Evolutionary conservation across 1,139 yeast species (phyloP).

Genomic region (Suhomyces bokatorum): DNA sequence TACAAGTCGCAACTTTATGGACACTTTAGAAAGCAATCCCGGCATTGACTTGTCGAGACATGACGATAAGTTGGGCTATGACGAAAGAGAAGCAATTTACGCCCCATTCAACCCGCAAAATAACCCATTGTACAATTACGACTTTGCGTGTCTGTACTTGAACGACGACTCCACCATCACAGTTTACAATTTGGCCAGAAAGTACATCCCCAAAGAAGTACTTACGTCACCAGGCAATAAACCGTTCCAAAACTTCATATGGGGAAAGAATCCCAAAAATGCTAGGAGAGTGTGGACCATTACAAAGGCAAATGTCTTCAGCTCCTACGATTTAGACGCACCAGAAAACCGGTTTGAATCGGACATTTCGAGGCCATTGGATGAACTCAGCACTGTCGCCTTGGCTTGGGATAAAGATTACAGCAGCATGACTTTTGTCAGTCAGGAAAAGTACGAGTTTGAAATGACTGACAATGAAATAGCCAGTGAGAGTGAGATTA

Average conservation of each 20-base stretch:
- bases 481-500: slow-evolving; percentile 11
- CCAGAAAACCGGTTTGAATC: slow-evolving; percentile 18
- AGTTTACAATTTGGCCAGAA: slow-evolving; percentile 72
- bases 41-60: slow-evolving; percentile 7
- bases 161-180: slow-evolving; percentile 76
- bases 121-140: slow-evolving; percentile 45
- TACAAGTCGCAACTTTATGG: slow-evolving; percentile 22
- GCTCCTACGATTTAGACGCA: slow-evolving; percentile 54
- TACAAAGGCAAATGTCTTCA: slow-evolving; percentile 49
- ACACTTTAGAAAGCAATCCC: slow-evolving; percentile 3
- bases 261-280: slow-evolving; percentile 34
- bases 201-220: slow-evolving; percentile 71
- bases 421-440: slow-evolving; percentile 53
- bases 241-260: slow-evolving; percentile 45
- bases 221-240: slow-evolving; percentile 55
- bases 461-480: slow-evolving; percentile 20
- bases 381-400: slow-evolving; percentile 53
- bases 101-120: slow-evolving; percentile 6
- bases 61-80: slow-evolving; percentile 20
- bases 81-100: slow-evolving; percentile 32
- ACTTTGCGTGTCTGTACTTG: slow-evolving; percentile 75
- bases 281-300: slow-evolving; percentile 42
- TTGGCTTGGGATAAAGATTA: slow-evolving; percentile 54
- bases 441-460: slow-evolving; percentile 51
- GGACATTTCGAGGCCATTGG: slow-evolving; percentile 51